Evolutionary conservation across 306 rosid genomes (phyloP), one percentile per base, ranked within the genome.

Genomic region (Vigna nakashimae): DNA sequence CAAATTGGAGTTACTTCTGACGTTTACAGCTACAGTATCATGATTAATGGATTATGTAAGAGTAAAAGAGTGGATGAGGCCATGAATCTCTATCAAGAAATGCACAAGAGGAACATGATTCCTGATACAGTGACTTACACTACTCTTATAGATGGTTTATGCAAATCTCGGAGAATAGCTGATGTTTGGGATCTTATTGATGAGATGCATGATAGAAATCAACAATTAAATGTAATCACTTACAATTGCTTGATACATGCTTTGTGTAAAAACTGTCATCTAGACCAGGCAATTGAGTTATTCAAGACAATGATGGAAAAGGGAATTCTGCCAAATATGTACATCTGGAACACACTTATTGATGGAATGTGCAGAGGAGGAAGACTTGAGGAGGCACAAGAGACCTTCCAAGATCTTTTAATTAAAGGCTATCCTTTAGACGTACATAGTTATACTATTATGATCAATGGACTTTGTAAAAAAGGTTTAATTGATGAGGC

Each of bases 391-490:
- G 4, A 28, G 32, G 32, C 32, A 28, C 32, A 2, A 60, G 34
- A 59, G 60, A 4, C 15, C 30, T 74, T 74, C 10, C 34, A 60
- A 0, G 8, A 16, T 56, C 51, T 38, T 74, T 60, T 74, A 9
- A 12, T 9, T 18, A 17, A 46, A 60, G 70, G 79, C 9, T 28
- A 7, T 3, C 2, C 2, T 46, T 18, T 15, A n/a, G 0, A 46
- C 11, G 34, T 38, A 17, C 0, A 3, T 1, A 17, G n/a, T 0
- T 65, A 3, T 2, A 38, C 0, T 53, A 12, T 7, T 18, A 60
- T 75, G 72, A 75, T 75, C n/a, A 9, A 12, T 17, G 80, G 73
- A 1, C 42, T 64, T 14, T 75, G 73, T 36, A 76, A 15, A 5
- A 30, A 50, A 30, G 73, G 65, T 1, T 12, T 18, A 11, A 0